Evolutionary conservation across 768 basidiomycete species (phyloP).

Genomic region (Pleurotus tuoliensis): DNA sequence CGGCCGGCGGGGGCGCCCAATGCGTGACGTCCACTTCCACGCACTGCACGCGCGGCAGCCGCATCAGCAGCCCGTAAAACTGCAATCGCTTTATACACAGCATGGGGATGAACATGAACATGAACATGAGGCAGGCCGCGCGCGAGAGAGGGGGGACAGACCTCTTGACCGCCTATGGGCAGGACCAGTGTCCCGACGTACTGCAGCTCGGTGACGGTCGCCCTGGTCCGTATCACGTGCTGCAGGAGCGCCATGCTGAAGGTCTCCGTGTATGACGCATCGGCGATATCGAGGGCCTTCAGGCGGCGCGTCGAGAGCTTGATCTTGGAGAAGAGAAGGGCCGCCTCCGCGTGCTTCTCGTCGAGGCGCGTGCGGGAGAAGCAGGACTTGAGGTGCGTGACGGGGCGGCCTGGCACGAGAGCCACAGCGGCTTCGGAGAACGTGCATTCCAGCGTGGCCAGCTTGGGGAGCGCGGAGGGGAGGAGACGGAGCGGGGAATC

Average conservation of each 20-base stretch:
- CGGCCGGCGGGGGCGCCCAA: slow-evolving; percentile 57
- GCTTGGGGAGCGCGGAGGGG: slow-evolving; percentile 37
- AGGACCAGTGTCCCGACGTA: slow-evolving; percentile 66
- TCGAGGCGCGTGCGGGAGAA: slow-evolving; percentile 48
- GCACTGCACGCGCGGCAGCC: slow-evolving; percentile 44
- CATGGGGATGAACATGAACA: neutral
- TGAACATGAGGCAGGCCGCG: slow-evolving; percentile 6
- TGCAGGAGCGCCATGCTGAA: slow-evolving; percentile 54
- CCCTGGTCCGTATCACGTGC: slow-evolving; percentile 31
- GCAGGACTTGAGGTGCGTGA: slow-evolving; percentile 65
- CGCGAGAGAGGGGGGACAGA: slow-evolving; percentile 18
- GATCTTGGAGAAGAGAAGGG: slow-evolving; percentile 42
- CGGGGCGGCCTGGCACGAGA: slow-evolving; percentile 53
- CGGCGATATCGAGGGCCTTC: slow-evolving; percentile 57
- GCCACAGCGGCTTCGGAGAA: slow-evolving; percentile 60
- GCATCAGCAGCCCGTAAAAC: slow-evolving; percentile 59
- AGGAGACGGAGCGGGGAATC: slow-evolving; percentile 18
- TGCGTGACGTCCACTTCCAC: slow-evolving; percentile 62
- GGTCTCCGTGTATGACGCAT: slow-evolving; percentile 50
- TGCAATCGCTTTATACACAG: slow-evolving; percentile 43
- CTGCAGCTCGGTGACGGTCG: slow-evolving; percentile 35
- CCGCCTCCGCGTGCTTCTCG: slow-evolving; percentile 53
- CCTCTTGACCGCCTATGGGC: slow-evolving; percentile 54
- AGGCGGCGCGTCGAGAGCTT: slow-evolving; percentile 39
- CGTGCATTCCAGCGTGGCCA: slow-evolving; percentile 60